Conservation (phyloP, 1,284 basidiomycete species). For the Leccinum fuscescens region DNA sequence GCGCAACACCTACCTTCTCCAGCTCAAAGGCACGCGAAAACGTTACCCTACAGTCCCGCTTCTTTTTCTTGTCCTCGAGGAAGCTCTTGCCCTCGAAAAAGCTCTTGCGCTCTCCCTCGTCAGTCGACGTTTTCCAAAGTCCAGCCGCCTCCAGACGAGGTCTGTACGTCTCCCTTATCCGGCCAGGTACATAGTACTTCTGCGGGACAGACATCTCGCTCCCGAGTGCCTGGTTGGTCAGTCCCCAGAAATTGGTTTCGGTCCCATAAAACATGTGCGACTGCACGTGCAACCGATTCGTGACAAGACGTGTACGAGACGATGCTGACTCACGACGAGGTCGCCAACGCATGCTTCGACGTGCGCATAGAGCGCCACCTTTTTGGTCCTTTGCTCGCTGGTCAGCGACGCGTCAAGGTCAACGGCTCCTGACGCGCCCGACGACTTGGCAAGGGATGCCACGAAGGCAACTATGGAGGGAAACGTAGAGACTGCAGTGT, state of each 20-base stretch:
- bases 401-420: conserved; percentile 48
- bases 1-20: conserved; percentile 49
- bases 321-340: conserved; percentile 52
- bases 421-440: conserved; percentile 23
- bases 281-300: conserved; percentile 29
- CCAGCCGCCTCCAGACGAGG: conserved; percentile 60
- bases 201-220: conserved; percentile 64
- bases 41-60: conserved; percentile 41
- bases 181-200: conserved; percentile 66
- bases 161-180: conserved; percentile 56
- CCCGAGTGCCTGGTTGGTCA: conserved; percentile 54
- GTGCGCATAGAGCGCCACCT: conserved; percentile 61
- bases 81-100: conserved; percentile 34
- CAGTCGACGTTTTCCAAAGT: conserved; percentile 53
- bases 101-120: conserved; percentile 41
- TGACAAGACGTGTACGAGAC: conserved; percentile 1
- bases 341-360: conserved; percentile 66
- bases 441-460: conserved; percentile 40
- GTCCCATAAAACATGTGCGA: conserved; percentile 61
- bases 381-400: conserved; percentile 47
- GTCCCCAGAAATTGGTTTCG: conserved; percentile 56
- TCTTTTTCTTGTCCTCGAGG: conserved; percentile 39
- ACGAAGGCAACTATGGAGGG: conserved; percentile 65
- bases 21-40: conserved; percentile 56
- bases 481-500: conserved; percentile 49